Percentiles rank a stretch among this genome's conserved stretches.
These are phyloP conservation scores for Fusarium xylarioides DNA, from an alignment of 2,329 filamentous ascomycete genomes.

Conservation along the genomic window DNA sequence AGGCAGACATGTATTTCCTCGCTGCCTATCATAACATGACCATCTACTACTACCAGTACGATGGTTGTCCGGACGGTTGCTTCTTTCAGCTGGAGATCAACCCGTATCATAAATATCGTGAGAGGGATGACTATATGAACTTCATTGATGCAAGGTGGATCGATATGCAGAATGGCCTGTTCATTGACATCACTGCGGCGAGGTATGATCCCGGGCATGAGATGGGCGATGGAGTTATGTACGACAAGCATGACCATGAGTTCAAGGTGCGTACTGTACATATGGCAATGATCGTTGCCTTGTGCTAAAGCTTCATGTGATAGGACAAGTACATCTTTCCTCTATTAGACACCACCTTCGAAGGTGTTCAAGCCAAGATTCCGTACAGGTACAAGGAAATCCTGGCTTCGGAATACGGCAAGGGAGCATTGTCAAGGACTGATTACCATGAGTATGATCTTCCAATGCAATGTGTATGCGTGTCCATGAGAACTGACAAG, in stretches of 20 bases:
- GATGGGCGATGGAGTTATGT: conserved; percentile 56
- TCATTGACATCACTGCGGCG: conserved; percentile 61
- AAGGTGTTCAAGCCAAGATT: conserved; percentile 72
- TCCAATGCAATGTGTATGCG: too few relatives aligned
- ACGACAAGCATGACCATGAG: conserved; percentile 62
- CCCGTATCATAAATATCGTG: conserved; percentile 52
- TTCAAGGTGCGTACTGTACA: conserved; percentile 51
- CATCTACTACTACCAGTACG: conserved; percentile 55
- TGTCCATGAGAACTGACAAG: conserved; percentile 15
- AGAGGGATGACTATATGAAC: conserved; percentile 51
- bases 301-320: neutral
- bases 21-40: conserved; percentile 73
- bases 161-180: conserved; percentile 57
- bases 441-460: conserved; percentile 61
- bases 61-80: conserved; percentile 49
- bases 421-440: conserved; percentile 59
- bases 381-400: conserved; percentile 70
- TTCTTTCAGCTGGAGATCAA: conserved; percentile 61
- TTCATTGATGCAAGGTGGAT: conserved; percentile 61
- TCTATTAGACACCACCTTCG: conserved; percentile 73
- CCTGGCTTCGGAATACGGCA: conserved; percentile 65
- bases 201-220: conserved; percentile 58
- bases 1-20: conserved; percentile 71
- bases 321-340: conserved; percentile 71
- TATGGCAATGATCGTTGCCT: too few relatives aligned